Conservation (phyloP, 352 stramenopile species). For the Phytophthora melonis region DNA sequence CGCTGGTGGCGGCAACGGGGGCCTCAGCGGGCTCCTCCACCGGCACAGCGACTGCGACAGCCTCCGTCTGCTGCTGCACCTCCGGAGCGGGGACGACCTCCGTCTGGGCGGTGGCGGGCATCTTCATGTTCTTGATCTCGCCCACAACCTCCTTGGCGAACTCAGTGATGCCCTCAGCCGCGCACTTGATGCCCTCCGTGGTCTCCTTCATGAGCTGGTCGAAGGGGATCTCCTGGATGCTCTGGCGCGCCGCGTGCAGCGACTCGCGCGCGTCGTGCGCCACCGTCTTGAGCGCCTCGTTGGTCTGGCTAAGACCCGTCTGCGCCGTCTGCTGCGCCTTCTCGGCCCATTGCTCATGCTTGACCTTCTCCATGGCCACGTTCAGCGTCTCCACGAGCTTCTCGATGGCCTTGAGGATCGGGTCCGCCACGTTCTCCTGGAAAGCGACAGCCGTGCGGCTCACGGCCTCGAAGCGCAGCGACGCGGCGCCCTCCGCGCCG, state of each 20-base stretch:
- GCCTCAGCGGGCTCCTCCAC: conserved; percentile 36
- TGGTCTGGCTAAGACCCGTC: conserved; percentile 65
- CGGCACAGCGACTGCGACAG: conserved; percentile 33
- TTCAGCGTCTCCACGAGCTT: conserved; percentile 85
- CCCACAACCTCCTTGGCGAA: conserved; percentile 83
- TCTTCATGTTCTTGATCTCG: conserved; percentile 71
- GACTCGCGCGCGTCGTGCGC: conserved; percentile 68
- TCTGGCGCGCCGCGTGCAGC: conserved; percentile 54
- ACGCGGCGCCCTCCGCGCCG: conserved; percentile 44
- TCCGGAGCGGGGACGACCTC: conserved; percentile 42
- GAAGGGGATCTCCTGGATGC: conserved; percentile 86
- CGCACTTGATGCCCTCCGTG: conserved; percentile 79
- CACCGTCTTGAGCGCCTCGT: conserved; percentile 67
- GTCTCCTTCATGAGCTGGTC: conserved; percentile 87
- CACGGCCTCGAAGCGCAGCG: conserved; percentile 77
- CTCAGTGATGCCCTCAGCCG: conserved; percentile 72
- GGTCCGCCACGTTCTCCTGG: conserved; percentile 83
- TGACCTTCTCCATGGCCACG: conserved; percentile 83
- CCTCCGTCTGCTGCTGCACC: conserved; percentile 41
- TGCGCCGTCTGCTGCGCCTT: conserved; percentile 61
- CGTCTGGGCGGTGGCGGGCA: conserved; percentile 27
- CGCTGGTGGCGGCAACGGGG: conserved; percentile 33
- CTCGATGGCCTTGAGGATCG: conserved; percentile 84
- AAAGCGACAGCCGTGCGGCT: conserved; percentile 68
- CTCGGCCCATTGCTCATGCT: conserved; percentile 81